Evolutionary conservation across 2,329 filamentous ascomycete genomes (phyloP).

Genomic region (Fusarium foetens): DNA sequence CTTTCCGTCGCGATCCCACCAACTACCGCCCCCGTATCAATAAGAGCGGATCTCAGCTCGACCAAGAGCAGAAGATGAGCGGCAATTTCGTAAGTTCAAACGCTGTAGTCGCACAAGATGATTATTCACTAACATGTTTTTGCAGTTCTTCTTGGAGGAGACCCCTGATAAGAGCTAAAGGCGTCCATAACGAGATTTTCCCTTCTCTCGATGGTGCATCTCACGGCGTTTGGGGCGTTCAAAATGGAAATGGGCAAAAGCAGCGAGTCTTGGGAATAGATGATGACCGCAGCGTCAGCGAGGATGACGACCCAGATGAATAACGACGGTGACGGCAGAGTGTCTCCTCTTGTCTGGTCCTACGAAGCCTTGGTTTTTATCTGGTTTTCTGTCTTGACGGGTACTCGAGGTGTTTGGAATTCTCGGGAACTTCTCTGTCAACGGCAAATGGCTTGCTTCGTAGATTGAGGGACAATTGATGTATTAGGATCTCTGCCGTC

Average conservation of each 20-base stretch:
- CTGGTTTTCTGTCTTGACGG: conserved; percentile 9
- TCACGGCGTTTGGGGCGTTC: conserved; percentile 63
- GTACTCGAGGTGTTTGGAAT: conserved; percentile 2
- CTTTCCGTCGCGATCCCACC: conserved; percentile 96
- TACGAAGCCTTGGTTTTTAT: conserved; percentile 49
- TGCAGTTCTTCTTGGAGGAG: conserved; percentile 94
- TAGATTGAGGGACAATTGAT: conserved; percentile 69
- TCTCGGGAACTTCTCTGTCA: background rate
- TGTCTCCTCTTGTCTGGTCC: conserved; percentile 74
- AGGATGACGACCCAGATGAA: conserved; percentile 75
- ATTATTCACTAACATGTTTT: conserved; percentile 23
- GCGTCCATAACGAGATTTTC: conserved; percentile 49
- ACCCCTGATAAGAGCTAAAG: conserved; percentile 63
- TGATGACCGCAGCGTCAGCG: conserved; percentile 63
- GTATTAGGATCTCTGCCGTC: conserved; percentile 72
- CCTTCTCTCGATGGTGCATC: conserved; percentile 47
- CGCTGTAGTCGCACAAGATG: background rate
- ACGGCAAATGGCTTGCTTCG: conserved; percentile 40
- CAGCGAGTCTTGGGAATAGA: conserved; percentile 51
- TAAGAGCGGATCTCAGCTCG: conserved; percentile 93
- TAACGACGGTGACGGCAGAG: conserved; percentile 68
- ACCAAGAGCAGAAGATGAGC: conserved; percentile 93
- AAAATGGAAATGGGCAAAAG: conserved; percentile 53
- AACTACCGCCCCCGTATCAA: conserved; percentile 98
- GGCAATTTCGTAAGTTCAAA: conserved; percentile 85